Conservation (phyloP, 305 asterid species). For the Fraxinus xanthoxyloides region DNA sequence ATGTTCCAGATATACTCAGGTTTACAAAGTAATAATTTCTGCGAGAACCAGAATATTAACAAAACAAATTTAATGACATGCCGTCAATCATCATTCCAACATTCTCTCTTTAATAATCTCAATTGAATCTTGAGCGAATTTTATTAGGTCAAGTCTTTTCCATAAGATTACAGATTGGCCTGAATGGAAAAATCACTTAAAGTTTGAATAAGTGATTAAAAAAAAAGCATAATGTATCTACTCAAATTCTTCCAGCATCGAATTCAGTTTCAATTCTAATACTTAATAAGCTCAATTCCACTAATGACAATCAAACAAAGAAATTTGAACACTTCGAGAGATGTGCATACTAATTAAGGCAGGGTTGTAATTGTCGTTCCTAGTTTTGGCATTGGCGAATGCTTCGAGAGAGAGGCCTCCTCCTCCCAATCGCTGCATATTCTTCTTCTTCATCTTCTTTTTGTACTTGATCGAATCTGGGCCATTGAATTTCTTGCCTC, state of each 20-base stretch:
- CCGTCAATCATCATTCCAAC: not conserved
- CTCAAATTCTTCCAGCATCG: slow-evolving; percentile 7
- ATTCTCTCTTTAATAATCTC: not conserved
- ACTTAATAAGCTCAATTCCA: not conserved
- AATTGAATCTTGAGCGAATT: not conserved
- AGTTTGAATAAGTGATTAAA: not conserved
- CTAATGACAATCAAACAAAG: not conserved
- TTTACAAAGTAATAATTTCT: not conserved
- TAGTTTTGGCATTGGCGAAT: slow-evolving; percentile 73
- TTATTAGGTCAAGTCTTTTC: not conserved
- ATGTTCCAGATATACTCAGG: not conserved
- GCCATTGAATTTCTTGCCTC: slow-evolving; percentile 34
- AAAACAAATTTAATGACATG: not conserved
- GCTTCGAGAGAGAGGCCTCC: slow-evolving; percentile 75
- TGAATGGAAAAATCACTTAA: not conserved
- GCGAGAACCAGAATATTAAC: not conserved
- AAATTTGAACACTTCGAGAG: not conserved
- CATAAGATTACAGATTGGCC: not conserved
- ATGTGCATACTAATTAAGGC: slow-evolving; percentile 60
- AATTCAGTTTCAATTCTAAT: not conserved
- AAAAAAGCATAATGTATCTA: not conserved
- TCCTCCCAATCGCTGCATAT: slow-evolving; percentile 86
- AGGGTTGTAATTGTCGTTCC: slow-evolving; percentile 62
- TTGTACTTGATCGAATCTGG: slow-evolving; percentile 37
- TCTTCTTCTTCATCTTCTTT: slow-evolving; percentile 57